Percentiles rank a stretch among this genome's conserved stretches.
Conservation (phyloP, 805 yeast species). For the Cyberlindnera bimundalis region DNA sequence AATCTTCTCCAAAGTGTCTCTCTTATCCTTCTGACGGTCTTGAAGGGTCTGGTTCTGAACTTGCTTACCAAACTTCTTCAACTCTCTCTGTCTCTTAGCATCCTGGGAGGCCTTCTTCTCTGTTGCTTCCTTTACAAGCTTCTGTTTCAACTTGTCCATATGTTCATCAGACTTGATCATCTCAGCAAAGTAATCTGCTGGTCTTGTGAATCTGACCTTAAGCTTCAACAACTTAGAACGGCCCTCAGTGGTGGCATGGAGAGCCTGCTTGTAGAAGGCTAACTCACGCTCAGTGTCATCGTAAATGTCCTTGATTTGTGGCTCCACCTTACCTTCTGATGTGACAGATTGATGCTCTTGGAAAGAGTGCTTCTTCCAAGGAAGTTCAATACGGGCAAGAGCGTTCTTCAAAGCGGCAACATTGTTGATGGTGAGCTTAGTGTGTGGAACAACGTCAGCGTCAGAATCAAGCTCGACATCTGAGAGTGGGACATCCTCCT, state of each 20-base stretch:
- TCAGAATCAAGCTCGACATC: slow-evolving; percentile 93
- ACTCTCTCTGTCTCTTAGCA: slow-evolving; percentile 88
- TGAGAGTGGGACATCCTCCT: slow-evolving; percentile 81
- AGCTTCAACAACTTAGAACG: slow-evolving; percentile 61
- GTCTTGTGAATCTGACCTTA: slow-evolving; percentile 87
- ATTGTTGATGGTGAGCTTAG: slow-evolving; percentile 86
- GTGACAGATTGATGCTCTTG: slow-evolving; percentile 79
- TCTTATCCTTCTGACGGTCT: slow-evolving; percentile 90
- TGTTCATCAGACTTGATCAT: slow-evolving; percentile 98
- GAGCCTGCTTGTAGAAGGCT: slow-evolving; percentile 92
- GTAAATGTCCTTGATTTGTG: slow-evolving; percentile 77
- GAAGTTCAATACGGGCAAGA: slow-evolving; percentile 59
- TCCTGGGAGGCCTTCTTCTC: slow-evolving; percentile 90
- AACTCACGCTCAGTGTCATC: slow-evolving; percentile 96
- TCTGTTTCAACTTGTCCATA: slow-evolving; percentile 88
- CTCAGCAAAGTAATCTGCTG: slow-evolving; percentile 95
- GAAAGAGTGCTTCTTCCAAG: slow-evolving; percentile 62
- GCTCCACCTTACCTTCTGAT: slow-evolving; percentile 55
- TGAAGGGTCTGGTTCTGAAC: slow-evolving; percentile 92
- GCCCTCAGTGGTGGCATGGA: slow-evolving; percentile 75
- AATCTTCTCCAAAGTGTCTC: slow-evolving; percentile 84
- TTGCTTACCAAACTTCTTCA: slow-evolving; percentile 97
- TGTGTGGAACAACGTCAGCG: slow-evolving; percentile 90
- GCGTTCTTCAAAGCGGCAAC: slow-evolving; percentile 74
- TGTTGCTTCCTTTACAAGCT: slow-evolving; percentile 72